These are phyloP conservation scores for Meira miltonrushii DNA, from an alignment of 1,284 basidiomycete genomes.

Conservation along the genomic window DNA sequence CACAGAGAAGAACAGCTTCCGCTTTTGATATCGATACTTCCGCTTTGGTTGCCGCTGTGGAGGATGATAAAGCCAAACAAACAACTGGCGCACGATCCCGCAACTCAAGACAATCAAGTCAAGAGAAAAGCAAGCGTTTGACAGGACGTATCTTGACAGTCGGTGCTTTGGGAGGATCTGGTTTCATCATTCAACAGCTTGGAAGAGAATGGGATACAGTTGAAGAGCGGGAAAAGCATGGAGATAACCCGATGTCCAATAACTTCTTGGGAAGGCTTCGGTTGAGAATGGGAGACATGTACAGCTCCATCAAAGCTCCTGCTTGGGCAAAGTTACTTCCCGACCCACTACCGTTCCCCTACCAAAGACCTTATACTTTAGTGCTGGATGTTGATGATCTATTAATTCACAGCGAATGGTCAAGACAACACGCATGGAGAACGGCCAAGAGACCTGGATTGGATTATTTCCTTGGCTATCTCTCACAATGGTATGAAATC, in stretches of 20 bases:
- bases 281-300: conserved; percentile 31
- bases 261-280: conserved; percentile 41
- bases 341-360: conserved; percentile 73
- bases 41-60: conserved; percentile 15
- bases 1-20: conserved; percentile 14
- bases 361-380: conserved; percentile 85
- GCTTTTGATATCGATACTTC: conserved; percentile 41
- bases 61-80: conserved; percentile 10
- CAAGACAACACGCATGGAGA: conserved; percentile 54
- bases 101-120: conserved; percentile 34
- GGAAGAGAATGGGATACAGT: conserved; percentile 51
- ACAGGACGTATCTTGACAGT: conserved; percentile 29
- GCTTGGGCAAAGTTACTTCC: conserved; percentile 87
- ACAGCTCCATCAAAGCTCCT: conserved; percentile 56
- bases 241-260: conserved; percentile 13
- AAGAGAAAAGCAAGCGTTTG: conserved; percentile 48
- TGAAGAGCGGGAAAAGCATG: conserved; percentile 37
- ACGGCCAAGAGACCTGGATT: conserved; percentile 73
- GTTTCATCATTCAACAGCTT: conserved; percentile 36
- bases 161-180: conserved; percentile 27
- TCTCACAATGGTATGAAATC: conserved; percentile 96
- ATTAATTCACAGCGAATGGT: conserved; percentile 82
- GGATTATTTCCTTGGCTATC: conserved; percentile 93
- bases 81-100: conserved; percentile 47
- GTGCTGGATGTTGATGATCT: conserved; percentile 88